Percentiles rank a stretch among this genome's conserved stretches.
Evolutionary conservation across 2,329 filamentous ascomycete genomes (phyloP).

Genomic region (Chaetomiaceae sp.): DNA sequence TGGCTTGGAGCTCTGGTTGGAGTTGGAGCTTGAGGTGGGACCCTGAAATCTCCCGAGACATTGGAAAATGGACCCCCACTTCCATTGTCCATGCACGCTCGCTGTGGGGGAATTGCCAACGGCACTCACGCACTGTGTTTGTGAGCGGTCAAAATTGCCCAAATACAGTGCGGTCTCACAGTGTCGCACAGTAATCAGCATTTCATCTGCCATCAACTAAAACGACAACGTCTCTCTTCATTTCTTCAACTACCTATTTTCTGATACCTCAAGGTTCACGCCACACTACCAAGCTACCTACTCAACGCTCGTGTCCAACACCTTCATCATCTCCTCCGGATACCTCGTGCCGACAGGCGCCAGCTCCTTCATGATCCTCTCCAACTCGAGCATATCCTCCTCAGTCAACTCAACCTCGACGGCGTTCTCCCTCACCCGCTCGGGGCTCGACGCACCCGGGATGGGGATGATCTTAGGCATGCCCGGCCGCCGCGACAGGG

Average conservation of each 20-base stretch:
- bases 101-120: too few species aligned
- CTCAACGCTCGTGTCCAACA: constrained; percentile 12
- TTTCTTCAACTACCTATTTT: too few species aligned
- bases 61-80: not conserved
- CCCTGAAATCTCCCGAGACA: not conserved
- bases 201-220: too few species aligned
- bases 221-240: too few species aligned
- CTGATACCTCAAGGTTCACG: too few species aligned
- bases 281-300: not conserved
- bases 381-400: constrained; percentile 23
- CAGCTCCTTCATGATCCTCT: constrained; percentile 17
- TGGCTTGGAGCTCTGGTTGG: not conserved
- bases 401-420: constrained; percentile 35
- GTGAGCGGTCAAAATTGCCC: too few species aligned
- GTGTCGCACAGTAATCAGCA: too few species aligned
- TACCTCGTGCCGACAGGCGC: constrained; percentile 18
- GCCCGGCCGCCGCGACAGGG: constrained; percentile 45
- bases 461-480: constrained; percentile 60
- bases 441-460: constrained; percentile 55
- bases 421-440: constrained; percentile 57
- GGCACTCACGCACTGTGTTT: too few species aligned
- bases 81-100: too few species aligned
- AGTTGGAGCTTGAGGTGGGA: not conserved
- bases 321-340: constrained; percentile 11
- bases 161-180: too few species aligned